Evolutionary conservation across 1,284 basidiomycete species (phyloP).

Genomic region (Fomitiporia mediterranea): DNA sequence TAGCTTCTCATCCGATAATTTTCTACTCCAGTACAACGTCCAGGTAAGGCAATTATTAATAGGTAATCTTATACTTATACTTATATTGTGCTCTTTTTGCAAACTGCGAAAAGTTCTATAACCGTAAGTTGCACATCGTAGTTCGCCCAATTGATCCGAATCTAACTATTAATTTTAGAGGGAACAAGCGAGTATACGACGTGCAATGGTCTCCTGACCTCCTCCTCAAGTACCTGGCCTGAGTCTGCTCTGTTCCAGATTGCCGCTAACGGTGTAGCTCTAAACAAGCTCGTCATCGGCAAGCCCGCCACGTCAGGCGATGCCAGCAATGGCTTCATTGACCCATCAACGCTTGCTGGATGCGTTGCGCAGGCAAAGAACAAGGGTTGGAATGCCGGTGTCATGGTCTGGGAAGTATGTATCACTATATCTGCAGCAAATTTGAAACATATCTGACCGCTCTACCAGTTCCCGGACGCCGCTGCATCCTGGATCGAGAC

Average conservation of each 20-base stretch:
- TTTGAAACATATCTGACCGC: slow-evolving; percentile 15
- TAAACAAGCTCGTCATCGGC: slow-evolving; percentile 53
- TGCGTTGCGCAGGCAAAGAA: slow-evolving; percentile 52
- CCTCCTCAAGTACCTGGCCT: slow-evolving; percentile 49
- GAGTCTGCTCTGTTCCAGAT: slow-evolving; percentile 57
- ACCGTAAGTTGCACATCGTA: slow-evolving; percentile 39
- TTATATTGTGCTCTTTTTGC: neutral
- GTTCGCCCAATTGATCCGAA: neutral
- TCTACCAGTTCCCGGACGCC: slow-evolving; percentile 42
- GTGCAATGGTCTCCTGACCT: slow-evolving; percentile 48
- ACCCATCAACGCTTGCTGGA: slow-evolving; percentile 44
- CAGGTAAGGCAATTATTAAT: slow-evolving; percentile 30
- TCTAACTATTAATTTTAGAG: slow-evolving; percentile 34
- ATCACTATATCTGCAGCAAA: neutral
- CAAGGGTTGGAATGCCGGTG: slow-evolving; percentile 57
- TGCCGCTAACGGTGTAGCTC: slow-evolving; percentile 45
- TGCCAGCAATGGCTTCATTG: slow-evolving; percentile 56
- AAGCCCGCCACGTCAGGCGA: slow-evolving; percentile 52
- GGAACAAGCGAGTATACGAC: slow-evolving; percentile 53
- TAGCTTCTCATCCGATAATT: neutral
- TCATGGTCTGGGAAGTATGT: slow-evolving; percentile 46
- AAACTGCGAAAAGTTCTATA: slow-evolving; percentile 47
- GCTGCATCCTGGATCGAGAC: slow-evolving; percentile 44
- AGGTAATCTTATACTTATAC: neutral
- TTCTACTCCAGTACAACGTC: slow-evolving; percentile 37